Conservation (phyloP, 2,329 filamentous ascomycete genomes). For the Pseudopithomyces maydicus region DNA sequence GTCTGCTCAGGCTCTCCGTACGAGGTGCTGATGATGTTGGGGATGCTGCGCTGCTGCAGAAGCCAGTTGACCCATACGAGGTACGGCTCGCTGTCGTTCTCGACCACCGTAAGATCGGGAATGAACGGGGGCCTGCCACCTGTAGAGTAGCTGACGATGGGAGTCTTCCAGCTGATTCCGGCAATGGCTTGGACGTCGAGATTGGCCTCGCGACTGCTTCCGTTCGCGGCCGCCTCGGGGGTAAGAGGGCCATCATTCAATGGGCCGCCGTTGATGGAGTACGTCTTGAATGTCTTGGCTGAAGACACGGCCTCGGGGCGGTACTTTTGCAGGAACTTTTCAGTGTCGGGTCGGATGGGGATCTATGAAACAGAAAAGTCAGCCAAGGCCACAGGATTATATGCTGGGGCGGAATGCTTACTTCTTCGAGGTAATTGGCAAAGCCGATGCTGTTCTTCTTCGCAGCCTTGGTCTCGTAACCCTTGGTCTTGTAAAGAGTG, state of each 20-base stretch:
- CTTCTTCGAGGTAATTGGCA: constrained; percentile 56
- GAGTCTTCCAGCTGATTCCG: constrained; percentile 59
- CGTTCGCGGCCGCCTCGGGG: constrained; percentile 28
- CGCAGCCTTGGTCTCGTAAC: constrained; percentile 54
- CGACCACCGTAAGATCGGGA: constrained; percentile 53
- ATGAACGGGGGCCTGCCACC: constrained; percentile 61
- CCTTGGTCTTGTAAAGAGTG: constrained; percentile 59
- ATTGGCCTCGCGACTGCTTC: constrained; percentile 62
- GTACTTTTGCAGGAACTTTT: constrained; percentile 51
- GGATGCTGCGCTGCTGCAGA: constrained; percentile 60
- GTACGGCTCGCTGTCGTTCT: constrained; percentile 71
- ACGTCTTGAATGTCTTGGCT: constrained; percentile 61
- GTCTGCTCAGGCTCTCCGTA: constrained; percentile 72
- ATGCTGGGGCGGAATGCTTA: constrained; percentile 61
- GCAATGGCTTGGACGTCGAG: constrained; percentile 68
- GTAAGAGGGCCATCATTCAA: constrained; percentile 51
- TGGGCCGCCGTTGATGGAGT: constrained; percentile 61
- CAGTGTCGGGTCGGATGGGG: neutral
- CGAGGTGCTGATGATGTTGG: constrained; percentile 66
- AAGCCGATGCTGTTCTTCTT: constrained; percentile 54
- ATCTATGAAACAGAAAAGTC: neutral
- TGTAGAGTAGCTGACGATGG: constrained; percentile 64
- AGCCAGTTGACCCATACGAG: constrained; percentile 66
- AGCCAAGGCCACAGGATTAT: too few species aligned
- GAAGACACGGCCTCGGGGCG: constrained; percentile 55